phyloP scores from a whole-genome alignment of 257 asterid species.

The Nicotiana obtusifolia region DNA sequence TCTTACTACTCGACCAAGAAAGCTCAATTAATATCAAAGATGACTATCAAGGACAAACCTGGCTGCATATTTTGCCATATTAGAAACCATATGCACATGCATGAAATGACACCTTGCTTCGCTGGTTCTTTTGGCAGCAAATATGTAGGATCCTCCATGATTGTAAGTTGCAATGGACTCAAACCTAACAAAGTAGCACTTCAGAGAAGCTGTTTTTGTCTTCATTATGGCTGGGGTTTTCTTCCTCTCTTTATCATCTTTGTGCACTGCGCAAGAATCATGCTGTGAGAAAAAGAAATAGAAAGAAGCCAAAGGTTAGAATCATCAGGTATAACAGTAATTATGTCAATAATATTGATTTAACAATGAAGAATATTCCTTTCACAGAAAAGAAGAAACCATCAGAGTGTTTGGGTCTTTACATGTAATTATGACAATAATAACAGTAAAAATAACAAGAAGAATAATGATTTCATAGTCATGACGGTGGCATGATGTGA shows the following conservation, averaged over 20 bases:
- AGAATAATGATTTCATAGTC: background rate
- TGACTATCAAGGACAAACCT: conserved; percentile 37
- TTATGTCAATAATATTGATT: background rate
- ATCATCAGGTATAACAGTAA: background rate
- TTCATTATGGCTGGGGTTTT: conserved; percentile 27
- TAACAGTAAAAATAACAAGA: background rate
- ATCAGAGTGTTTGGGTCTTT: too few species aligned
- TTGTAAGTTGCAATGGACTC: conserved; percentile 30
- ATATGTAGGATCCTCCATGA: conserved; percentile 22
- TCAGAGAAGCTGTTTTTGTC: conserved; percentile 21
- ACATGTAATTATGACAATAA: background rate
- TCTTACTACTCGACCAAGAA: background rate
- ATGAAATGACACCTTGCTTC: conserved; percentile 66
- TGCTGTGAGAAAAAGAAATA: background rate
- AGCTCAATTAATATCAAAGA: background rate
- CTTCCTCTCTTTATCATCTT: conserved; percentile 49
- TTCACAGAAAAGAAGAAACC: too few species aligned
- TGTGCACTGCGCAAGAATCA: conserved; percentile 46
- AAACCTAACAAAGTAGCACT: conserved; percentile 52
- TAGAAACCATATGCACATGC: conserved; percentile 63
- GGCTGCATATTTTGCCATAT: conserved; percentile 71
- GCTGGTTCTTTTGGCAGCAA: conserved; percentile 27
- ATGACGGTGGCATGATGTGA: background rate
- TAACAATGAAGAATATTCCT: too few species aligned
- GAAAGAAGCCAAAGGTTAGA: background rate